A percentile compares a stretch with the other conserved stretches of the same genome.
Conservation (phyloP, 177 flowering plant genomes). For the Tripterygium wilfordii region DNA sequence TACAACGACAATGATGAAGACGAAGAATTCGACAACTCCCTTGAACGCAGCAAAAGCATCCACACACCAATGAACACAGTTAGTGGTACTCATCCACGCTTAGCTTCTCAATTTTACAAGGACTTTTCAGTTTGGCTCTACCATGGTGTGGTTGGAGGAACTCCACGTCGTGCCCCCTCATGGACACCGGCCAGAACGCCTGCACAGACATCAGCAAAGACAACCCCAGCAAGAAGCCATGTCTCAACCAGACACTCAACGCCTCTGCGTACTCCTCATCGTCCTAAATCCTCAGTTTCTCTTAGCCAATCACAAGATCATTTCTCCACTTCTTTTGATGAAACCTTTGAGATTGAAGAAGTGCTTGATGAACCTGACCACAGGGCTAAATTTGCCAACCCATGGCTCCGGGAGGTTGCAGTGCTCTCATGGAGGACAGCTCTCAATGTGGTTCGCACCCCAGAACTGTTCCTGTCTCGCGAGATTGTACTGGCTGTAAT, state of each 20-base stretch:
- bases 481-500: slow-evolving; percentile 64
- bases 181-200: slow-evolving; percentile 75
- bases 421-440: slow-evolving; percentile 65
- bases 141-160: slow-evolving; percentile 60
- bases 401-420: slow-evolving; percentile 68
- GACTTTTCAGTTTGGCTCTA: slow-evolving; percentile 71
- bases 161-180: slow-evolving; percentile 63
- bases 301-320: slow-evolving; percentile 22
- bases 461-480: slow-evolving; percentile 73
- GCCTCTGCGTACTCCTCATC: slow-evolving; percentile 11
- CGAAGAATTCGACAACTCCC: slow-evolving; percentile 51
- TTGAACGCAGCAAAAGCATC: slow-evolving; percentile 45
- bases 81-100: slow-evolving; percentile 42
- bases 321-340: slow-evolving; percentile 18
- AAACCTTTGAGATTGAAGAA: slow-evolving; percentile 26
- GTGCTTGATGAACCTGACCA: slow-evolving; percentile 39
- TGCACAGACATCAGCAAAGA: too few species aligned
- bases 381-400: slow-evolving; percentile 59
- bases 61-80: slow-evolving; percentile 35
- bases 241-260: slow-evolving; percentile 17
- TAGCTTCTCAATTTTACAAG: slow-evolving; percentile 76
- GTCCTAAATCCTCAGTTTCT: slow-evolving; percentile 19
- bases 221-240: slow-evolving; percentile 20
- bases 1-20: slow-evolving; percentile 34
- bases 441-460: slow-evolving; percentile 64